Conservation (phyloP, 306 rosid species). For the Dalbergia cochinchinensis region DNA sequence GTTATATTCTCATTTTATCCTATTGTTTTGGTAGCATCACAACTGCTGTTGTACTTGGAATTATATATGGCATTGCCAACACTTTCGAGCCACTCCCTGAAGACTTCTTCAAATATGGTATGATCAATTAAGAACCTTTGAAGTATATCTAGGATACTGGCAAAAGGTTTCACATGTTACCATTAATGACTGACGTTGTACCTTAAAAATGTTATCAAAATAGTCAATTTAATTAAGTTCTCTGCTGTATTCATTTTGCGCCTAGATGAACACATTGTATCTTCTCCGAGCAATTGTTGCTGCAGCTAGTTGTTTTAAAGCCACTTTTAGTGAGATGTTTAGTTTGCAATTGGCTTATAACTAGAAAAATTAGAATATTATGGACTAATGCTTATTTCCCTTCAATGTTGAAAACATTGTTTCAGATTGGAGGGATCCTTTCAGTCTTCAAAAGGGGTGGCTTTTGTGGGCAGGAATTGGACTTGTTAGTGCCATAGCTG, state of each 20-base stretch:
- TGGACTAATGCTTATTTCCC: conserved; percentile 8
- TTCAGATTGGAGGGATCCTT: conserved; percentile 87
- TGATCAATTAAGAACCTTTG: conserved; percentile 26
- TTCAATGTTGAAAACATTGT: conserved; percentile 33
- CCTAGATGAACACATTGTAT: conserved; percentile 16
- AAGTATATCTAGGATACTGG: conserved; percentile 2
- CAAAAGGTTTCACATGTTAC: conserved; percentile 15
- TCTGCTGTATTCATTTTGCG: conserved; percentile 9
- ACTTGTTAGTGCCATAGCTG: conserved; percentile 77
- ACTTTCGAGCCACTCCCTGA: conserved; percentile 81
- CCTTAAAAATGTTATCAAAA: conserved; percentile 20
- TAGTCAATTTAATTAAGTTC: conserved; percentile 24
- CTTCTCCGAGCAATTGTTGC: conserved; percentile 18
- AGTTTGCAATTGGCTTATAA: conserved; percentile 20
- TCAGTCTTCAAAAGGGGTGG: conserved; percentile 90
- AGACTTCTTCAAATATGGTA: conserved; percentile 87
- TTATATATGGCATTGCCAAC: conserved; percentile 71
- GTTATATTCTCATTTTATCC: conserved; percentile 26
- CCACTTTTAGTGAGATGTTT: conserved; percentile 26
- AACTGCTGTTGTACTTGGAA: conserved; percentile 80
- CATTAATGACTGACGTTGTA: conserved; percentile 8
- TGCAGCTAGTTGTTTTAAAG: conserved; percentile 24
- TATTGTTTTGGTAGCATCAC: conserved; percentile 70
- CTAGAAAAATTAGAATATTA: conserved; percentile 37
- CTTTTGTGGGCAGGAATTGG: conserved; percentile 97